These are phyloP conservation scores for Coprinellus micaceus DNA, from an alignment of 768 basidiomycete species.

Conservation along the genomic window DNA sequence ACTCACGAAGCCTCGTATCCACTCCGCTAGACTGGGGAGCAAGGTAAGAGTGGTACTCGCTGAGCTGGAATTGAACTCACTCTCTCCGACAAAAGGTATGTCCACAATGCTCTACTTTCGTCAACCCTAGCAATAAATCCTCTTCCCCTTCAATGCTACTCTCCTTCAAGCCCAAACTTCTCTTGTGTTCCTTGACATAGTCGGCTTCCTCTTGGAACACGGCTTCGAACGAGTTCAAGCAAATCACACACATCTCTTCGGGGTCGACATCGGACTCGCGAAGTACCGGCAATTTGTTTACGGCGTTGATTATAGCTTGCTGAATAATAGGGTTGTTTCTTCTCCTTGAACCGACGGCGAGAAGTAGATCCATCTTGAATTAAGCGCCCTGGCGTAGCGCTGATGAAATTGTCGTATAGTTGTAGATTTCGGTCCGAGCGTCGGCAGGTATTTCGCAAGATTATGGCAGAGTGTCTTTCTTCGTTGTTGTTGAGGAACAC, in stretches of 20 bases:
- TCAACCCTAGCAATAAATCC: slow-evolving; percentile 39
- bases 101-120: slow-evolving; percentile 55
- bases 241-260: slow-evolving; percentile 65
- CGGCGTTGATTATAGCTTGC: slow-evolving; percentile 17
- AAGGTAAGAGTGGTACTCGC: slow-evolving; percentile 4
- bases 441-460: no score
- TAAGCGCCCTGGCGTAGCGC: no score
- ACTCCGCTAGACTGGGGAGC: slow-evolving; percentile 51
- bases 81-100: slow-evolving; percentile 69
- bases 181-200: neutral
- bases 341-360: slow-evolving; percentile 3
- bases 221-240: slow-evolving; percentile 48
- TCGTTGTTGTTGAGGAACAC: no score
- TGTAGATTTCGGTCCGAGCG: no score
- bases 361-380: slow-evolving; percentile 11
- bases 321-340: slow-evolving; percentile 29
- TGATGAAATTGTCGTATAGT: no score
- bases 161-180: slow-evolving; percentile 3
- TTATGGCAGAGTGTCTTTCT: no score
- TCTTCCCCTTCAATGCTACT: slow-evolving; percentile 4
- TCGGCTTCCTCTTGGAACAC: slow-evolving; percentile 35
- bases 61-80: slow-evolving; percentile 29
- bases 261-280: slow-evolving; percentile 34
- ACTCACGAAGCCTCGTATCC: slow-evolving; percentile 57
- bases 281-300: slow-evolving; percentile 44